A percentile compares a stretch with the other conserved stretches of the same genome.
These are phyloP conservation scores for Populus hybrid DNA, from an alignment of 441 rosid genomes.

Conservation along the genomic window DNA sequence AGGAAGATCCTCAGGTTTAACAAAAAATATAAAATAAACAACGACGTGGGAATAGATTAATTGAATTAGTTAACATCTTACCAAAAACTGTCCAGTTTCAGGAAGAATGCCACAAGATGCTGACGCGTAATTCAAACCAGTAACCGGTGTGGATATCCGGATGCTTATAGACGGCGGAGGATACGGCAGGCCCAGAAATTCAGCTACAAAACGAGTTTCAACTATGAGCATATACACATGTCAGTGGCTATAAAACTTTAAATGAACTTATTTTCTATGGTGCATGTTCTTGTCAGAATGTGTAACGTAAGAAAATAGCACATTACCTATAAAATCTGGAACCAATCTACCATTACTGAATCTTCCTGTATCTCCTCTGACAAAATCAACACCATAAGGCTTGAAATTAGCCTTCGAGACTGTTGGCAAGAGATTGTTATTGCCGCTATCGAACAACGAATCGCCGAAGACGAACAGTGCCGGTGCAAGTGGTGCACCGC, in stretches of 20 bases:
- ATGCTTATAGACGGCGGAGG: constrained; percentile 30
- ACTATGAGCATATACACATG: not conserved
- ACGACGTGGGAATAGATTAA: too few relatives aligned
- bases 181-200: constrained; percentile 39
- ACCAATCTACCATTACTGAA: constrained; percentile 19
- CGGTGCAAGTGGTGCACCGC: constrained; percentile 27
- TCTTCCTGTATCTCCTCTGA: constrained; percentile 17
- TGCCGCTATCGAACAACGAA: constrained; percentile 19
- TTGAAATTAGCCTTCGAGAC: constrained; percentile 19
- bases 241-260: not conserved
- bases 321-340: constrained; percentile 14
- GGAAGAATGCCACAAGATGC: constrained; percentile 46
- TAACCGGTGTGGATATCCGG: not conserved
- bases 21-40: not conserved
- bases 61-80: constrained; percentile 12
- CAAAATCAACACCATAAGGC: constrained; percentile 17
- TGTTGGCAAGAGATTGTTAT: constrained; percentile 17
- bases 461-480: constrained; percentile 38
- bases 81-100: constrained; percentile 26
- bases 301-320: not conserved
- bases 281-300: not conserved
- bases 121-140: constrained; percentile 48
- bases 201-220: constrained; percentile 21
- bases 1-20: not conserved
- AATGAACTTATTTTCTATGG: too few relatives aligned